Evolutionary conservation across 495 filamentous ascomycete genomes (phyloP).

Genomic region (Aspergillus coremiiformis): DNA sequence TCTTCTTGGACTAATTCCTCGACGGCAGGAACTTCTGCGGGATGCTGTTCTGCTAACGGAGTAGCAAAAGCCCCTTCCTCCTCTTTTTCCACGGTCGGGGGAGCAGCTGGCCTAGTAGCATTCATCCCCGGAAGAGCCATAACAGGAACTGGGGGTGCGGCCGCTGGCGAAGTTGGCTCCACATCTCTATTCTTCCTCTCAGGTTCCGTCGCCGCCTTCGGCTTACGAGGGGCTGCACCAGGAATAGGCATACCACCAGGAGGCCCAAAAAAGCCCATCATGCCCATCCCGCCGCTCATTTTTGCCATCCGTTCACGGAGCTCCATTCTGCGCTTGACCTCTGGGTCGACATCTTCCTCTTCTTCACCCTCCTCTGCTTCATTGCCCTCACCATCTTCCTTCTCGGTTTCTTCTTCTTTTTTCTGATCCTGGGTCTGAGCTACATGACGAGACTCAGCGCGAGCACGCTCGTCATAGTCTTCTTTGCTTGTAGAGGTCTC

Average conservation of each 20-base stretch:
- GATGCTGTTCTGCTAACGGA: constrained; percentile 38
- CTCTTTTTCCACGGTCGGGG: constrained; percentile 36
- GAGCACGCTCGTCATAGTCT: constrained; percentile 54
- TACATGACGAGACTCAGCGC: constrained; percentile 15
- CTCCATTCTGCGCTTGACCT: constrained; percentile 78
- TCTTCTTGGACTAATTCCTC: constrained; percentile 49
- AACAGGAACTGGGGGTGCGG: constrained; percentile 66
- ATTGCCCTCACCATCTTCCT: constrained; percentile 36
- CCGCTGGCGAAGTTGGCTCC: constrained; percentile 43
- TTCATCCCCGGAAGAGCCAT: constrained; percentile 71
- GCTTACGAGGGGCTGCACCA: constrained; percentile 36
- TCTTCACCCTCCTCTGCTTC: constrained; percentile 60
- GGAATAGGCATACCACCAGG: constrained; percentile 59
- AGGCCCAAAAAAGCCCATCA: constrained; percentile 87
- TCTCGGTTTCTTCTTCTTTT: constrained; percentile 29
- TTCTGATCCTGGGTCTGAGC: constrained; percentile 14
- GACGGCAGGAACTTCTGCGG: constrained; percentile 49
- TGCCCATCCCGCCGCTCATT: constrained; percentile 97
- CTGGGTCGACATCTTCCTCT: constrained; percentile 88
- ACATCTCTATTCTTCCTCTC: constrained; percentile 55
- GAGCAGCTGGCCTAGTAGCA: constrained; percentile 30
- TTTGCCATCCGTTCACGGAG: constrained; percentile 93
- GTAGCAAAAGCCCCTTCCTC: constrained; percentile 31
- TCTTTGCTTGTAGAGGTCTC: constrained; percentile 68
- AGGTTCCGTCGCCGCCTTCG: constrained; percentile 50